Conservation (phyloP, 2,329 filamentous ascomycete genomes). For the Ilyonectria destructans region DNA sequence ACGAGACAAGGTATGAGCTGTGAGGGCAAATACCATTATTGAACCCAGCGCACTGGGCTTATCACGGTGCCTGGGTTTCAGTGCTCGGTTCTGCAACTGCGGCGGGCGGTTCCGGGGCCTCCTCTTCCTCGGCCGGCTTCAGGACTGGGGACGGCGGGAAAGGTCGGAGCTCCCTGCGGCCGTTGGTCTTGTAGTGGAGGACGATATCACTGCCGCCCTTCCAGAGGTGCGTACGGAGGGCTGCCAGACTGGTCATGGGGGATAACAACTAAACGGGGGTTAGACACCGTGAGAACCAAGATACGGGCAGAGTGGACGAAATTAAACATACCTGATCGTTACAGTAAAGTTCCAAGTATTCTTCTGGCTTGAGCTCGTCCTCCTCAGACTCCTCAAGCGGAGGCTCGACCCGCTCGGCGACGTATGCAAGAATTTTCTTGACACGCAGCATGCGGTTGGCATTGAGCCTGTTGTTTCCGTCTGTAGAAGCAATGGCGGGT, state of each 20-base stretch:
- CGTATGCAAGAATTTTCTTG: constrained; percentile 93
- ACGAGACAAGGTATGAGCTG: neutral
- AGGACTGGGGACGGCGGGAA: constrained; percentile 43
- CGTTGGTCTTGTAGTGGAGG: constrained; percentile 92
- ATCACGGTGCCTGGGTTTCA: constrained; percentile 29
- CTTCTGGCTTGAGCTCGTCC: constrained; percentile 82
- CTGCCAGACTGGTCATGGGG: constrained; percentile 92
- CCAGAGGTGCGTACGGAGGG: constrained; percentile 93
- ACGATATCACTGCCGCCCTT: constrained; percentile 94
- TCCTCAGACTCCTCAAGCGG: constrained; percentile 73
- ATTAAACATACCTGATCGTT: constrained; percentile 82
- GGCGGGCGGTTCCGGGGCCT: constrained; percentile 36
- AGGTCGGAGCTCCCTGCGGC: constrained; percentile 77
- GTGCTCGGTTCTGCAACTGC: constrained; percentile 37
- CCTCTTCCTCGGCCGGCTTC: constrained; percentile 43
- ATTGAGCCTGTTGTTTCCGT: constrained; percentile 92
- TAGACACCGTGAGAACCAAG: constrained; percentile 14
- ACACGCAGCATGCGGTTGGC: constrained; percentile 97
- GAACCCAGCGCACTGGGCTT: neutral
- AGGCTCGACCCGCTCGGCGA: constrained; percentile 91
- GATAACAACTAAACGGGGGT: constrained; percentile 71
- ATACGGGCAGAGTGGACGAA: neutral
- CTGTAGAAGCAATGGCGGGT: constrained; percentile 80
- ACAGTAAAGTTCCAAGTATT: constrained; percentile 96
- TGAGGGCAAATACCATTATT: neutral